Evolutionary conservation across 495 filamentous ascomycete genomes (phyloP).

Genomic region (Bacidia gigantensis): DNA sequence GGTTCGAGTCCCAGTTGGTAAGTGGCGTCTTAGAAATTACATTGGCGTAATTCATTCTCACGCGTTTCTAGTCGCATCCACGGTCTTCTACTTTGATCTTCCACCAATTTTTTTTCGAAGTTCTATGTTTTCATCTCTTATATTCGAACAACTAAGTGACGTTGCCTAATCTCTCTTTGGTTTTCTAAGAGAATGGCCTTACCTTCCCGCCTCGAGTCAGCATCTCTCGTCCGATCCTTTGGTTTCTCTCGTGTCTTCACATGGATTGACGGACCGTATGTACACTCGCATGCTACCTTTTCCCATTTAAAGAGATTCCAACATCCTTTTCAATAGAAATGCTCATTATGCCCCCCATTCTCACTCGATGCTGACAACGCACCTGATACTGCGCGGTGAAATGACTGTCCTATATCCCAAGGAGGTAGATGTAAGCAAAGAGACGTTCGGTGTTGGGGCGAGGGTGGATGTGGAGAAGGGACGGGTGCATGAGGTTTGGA

Average conservation of each 20-base stretch:
- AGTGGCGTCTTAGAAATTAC: too few species aligned
- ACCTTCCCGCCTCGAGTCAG: constrained; percentile 35
- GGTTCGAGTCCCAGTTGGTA: constrained; percentile 22
- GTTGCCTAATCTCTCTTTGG: too few species aligned
- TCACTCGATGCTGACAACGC: constrained; percentile 56
- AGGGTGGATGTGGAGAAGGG: constrained; percentile 66
- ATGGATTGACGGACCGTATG: constrained; percentile 63
- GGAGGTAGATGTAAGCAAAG: constrained; percentile 45
- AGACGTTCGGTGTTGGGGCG: constrained; percentile 52
- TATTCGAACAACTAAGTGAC: too few species aligned
- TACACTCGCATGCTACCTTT: too few species aligned
- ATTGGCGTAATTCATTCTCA: too few species aligned
- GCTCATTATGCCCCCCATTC: constrained; percentile 64
- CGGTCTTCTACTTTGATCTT: too few species aligned
- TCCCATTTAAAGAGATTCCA: neutral
- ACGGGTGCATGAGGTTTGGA: constrained; percentile 71
- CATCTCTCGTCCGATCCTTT: constrained; percentile 58
- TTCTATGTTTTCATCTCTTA: too few species aligned
- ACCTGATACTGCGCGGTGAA: constrained; percentile 57
- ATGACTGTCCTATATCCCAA: constrained; percentile 63
- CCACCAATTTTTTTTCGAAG: too few species aligned
- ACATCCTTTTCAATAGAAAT: constrained; percentile 31
- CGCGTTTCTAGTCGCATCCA: too few species aligned
- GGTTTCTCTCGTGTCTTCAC: constrained; percentile 67
- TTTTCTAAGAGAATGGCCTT: neutral